Conservation (phyloP, 768 basidiomycete species). For the Termitomyces sp. region DNA sequence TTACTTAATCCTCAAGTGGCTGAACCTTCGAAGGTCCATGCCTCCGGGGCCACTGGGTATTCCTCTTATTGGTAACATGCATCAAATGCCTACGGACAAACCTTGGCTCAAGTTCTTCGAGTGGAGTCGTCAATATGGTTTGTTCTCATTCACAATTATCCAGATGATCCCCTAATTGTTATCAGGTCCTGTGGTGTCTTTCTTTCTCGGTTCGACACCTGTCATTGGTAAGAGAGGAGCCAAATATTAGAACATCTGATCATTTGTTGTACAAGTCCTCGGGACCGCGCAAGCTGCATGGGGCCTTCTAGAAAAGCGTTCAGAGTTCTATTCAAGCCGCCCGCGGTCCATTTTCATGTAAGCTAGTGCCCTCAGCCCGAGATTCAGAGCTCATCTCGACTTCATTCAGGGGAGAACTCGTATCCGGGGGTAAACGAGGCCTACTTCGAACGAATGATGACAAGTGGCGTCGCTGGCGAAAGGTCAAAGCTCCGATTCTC, state of each 20-base stretch:
- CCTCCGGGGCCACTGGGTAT: slow-evolving; percentile 42
- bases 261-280: slow-evolving; percentile 24
- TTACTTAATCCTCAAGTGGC: slow-evolving; percentile 23
- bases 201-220: slow-evolving; percentile 37
- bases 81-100: slow-evolving; percentile 37
- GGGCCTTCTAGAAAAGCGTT: slow-evolving; percentile 43
- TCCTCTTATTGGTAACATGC: slow-evolving; percentile 39
- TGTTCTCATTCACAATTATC: neutral
- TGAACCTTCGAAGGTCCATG: slow-evolving; percentile 26
- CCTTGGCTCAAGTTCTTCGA: slow-evolving; percentile 45
- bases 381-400: neutral
- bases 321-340: slow-evolving; percentile 42
- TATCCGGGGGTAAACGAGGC: slow-evolving; percentile 40
- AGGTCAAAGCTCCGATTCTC: slow-evolving; percentile 19
- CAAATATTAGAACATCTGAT: neutral
- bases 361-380: neutral
- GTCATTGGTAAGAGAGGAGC: slow-evolving; percentile 28
- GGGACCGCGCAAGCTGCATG: slow-evolving; percentile 40
- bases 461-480: slow-evolving; percentile 43
- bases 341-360: slow-evolving; percentile 41
- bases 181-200: slow-evolving; percentile 34
- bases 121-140: slow-evolving; percentile 43
- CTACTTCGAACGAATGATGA: slow-evolving; percentile 39
- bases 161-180: neutral
- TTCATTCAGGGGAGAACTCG: slow-evolving; percentile 33